Conservation (phyloP, 306 rosid genomes). For the Malus asiatica region DNA sequence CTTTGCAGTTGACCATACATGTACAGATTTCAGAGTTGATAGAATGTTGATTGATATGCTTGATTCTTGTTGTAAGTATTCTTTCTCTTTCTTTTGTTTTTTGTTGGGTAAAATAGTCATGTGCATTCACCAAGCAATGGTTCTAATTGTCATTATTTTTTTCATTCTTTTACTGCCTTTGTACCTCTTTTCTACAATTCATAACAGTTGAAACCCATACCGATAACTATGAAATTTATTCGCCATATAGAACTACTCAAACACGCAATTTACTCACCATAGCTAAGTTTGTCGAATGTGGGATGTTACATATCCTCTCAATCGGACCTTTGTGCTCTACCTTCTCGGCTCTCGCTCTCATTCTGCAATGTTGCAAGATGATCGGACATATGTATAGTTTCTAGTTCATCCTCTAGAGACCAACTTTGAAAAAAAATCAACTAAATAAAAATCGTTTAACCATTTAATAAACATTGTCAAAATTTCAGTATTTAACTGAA, state of each 20-base stretch:
- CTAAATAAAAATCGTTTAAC: too few species aligned
- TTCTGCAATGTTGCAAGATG: too few species aligned
- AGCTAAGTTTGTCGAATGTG: too few species aligned
- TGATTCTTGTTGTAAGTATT: slow-evolving; percentile 15
- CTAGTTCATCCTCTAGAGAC: too few species aligned
- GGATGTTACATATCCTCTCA: too few species aligned
- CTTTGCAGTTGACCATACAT: slow-evolving; percentile 40
- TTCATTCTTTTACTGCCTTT: slow-evolving; percentile 1
- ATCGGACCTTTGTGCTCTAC: too few species aligned
- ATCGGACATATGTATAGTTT: too few species aligned
- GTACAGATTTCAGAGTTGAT: not conserved
- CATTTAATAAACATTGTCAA: not conserved
- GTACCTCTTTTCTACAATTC: not conserved
- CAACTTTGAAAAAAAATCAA: too few species aligned
- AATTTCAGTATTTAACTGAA: not conserved
- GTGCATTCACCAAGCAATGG: not conserved
- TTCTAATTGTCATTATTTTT: not conserved
- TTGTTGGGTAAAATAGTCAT: not conserved
- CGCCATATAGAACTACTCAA: too few species aligned
- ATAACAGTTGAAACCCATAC: not conserved
- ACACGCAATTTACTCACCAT: too few species aligned
- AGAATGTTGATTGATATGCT: slow-evolving; percentile 19
- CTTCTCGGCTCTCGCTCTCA: too few species aligned
- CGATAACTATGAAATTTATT: too few species aligned
- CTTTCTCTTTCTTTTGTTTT: not conserved